These are phyloP conservation scores for Corchorus capsularis DNA, from an alignment of 345 rosid genomes.

Conservation along the genomic window DNA sequence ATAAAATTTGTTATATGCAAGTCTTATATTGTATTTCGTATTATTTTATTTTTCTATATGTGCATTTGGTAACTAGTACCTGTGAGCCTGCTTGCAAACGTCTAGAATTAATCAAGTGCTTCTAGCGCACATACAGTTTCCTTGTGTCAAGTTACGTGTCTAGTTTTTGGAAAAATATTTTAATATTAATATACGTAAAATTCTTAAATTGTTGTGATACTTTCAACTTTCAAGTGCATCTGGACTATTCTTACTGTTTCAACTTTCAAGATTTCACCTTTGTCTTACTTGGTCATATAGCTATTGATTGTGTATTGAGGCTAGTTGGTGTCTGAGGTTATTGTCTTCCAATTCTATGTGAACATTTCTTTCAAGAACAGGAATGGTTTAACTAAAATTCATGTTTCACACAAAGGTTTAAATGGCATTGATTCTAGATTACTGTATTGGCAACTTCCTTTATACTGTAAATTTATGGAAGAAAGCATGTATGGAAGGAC, in stretches of 20 bases:
- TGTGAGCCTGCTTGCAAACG: background rate
- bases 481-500: background rate
- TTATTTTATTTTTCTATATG: background rate
- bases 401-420: background rate
- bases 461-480: background rate
- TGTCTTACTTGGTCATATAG: background rate
- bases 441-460: background rate
- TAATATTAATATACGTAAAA: background rate
- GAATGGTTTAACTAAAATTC: background rate
- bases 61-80: background rate
- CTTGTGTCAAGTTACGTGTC: background rate
- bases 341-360: background rate
- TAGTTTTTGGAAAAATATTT: background rate
- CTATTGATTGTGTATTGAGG: background rate
- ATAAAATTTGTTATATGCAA: background rate
- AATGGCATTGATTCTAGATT: background rate
- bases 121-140: background rate
- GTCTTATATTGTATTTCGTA: background rate
- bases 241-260: background rate
- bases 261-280: background rate
- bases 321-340: background rate
- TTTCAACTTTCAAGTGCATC: background rate
- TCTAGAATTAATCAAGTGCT: conserved; percentile 8
- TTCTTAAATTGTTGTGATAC: background rate
- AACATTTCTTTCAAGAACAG: background rate